Evolutionary conservation across 495 filamentous ascomycete genomes (phyloP), one percentile per base, ranked within the genome.

Genomic region (Penicillium nucicola): DNA sequence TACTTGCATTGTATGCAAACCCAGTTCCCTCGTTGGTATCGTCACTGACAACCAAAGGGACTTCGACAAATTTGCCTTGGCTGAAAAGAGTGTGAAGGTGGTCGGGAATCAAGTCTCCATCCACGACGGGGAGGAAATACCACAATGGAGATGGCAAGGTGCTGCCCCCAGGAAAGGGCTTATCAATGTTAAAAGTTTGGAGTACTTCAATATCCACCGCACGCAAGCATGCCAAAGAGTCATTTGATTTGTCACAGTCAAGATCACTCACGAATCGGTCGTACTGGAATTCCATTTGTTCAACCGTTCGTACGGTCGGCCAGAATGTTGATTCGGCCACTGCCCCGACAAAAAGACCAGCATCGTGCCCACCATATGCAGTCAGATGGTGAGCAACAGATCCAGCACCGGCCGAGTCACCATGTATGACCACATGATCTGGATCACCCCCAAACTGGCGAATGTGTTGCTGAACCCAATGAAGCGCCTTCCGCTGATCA

Each of bases 381-480:
- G 82, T 67, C 7, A 89, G 67, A 42, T 89, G 86, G 50, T 86
- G 67, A 4, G 78, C 76, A 1, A 89, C 80, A 0, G 81, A 82
- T 0, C 74, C 84, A 2, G 78, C 86, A 10, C 87, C 87, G 1
- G 86, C 85, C 6, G 81, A 85, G 2, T 77, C 81, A 20, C 87
- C 84, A 53, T 83, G 79, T 33, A 90, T 82, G 7, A 85, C 80
- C 14, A 90, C 80, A 51, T 85, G 84, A 14, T 75, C 54, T 0
- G 85, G 84, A 50, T 89, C 78, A 14, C 87, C 86, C 23, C 87
- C 87, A 50, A 91, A 89, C 17, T 49, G 32, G 2, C 39, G 56
- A 20, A 88, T 84, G 49, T 87, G 60, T 31, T 77, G 61, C 53
- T 79, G 72, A 6, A 89, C 77, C 87, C 87, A 91, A 22, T 73